A percentile compares a stretch with the other conserved stretches of the same genome.
phyloP scores from a whole-genome alignment of 2,329 filamentous ascomycete genomes.

The Aspergillus pseudoviridinutans region DNA sequence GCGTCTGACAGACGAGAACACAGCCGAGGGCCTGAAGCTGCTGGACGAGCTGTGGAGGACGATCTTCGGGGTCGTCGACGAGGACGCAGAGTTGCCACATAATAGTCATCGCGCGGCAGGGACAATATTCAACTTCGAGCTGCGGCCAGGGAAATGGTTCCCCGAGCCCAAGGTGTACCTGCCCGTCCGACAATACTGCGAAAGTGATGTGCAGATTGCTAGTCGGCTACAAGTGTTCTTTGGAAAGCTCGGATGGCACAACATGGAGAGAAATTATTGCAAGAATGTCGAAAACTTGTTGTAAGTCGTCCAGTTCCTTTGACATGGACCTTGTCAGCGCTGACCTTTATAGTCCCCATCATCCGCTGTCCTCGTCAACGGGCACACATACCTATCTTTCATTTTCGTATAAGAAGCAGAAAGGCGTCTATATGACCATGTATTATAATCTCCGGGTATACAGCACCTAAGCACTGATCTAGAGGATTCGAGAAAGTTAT shows the following conservation, averaged over 20 bases:
- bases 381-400: not conserved
- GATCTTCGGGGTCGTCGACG: not conserved
- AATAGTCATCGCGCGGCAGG: not conserved
- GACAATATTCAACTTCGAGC: slow-evolving; percentile 3
- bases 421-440: not conserved
- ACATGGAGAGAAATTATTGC: not conserved
- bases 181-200: slow-evolving; percentile 4
- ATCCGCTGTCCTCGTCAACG: not conserved
- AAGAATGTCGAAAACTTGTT: not conserved
- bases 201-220: not conserved
- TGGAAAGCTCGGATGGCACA: not conserved
- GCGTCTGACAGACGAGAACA: not conserved
- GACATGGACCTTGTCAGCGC: not conserved
- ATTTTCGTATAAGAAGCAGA: not conserved
- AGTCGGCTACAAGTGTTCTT: not conserved
- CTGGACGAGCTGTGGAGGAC: slow-evolving; percentile 2
- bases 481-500: no score
- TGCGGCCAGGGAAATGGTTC: not conserved
- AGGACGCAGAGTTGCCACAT: not conserved
- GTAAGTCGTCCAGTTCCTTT: not conserved
- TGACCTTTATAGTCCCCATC: not conserved
- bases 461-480: not conserved
- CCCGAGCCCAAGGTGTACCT: slow-evolving; percentile 6
- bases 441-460: not conserved
- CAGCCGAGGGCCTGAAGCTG: not conserved